phyloP scores from a whole-genome alignment of 2,329 filamentous ascomycete genomes.

The Drechslerella coelobrocha region DNA sequence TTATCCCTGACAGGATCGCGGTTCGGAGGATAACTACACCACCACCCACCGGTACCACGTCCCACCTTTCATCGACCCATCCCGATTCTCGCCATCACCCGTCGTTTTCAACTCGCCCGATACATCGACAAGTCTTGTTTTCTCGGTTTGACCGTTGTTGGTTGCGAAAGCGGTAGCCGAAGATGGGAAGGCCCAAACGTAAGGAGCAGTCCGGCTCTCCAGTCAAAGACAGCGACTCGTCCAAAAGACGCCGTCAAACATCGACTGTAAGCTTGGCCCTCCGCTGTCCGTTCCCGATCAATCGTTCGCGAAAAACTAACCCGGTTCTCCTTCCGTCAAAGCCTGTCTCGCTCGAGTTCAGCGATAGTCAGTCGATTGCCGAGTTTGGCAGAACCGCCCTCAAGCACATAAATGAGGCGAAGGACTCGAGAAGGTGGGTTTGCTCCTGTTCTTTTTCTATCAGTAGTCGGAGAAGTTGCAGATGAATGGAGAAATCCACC shows the following conservation, averaged over 20 bases:
- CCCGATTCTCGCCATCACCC: not conserved
- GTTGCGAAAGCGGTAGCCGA: conserved; percentile 27
- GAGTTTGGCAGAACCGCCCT: conserved; percentile 26
- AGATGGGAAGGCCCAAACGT: conserved; percentile 47
- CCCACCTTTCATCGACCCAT: conserved; percentile 9
- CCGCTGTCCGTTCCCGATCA: not conserved
- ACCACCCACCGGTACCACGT: conserved; percentile 6
- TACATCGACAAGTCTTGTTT: conserved; percentile 1
- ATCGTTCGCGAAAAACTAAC: conserved; percentile 11
- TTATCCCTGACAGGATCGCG: conserved; percentile 40
- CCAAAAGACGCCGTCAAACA: conserved; percentile 38
- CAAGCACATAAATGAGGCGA: conserved; percentile 28
- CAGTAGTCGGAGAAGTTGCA: not conserved
- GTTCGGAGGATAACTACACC: conserved; percentile 43
- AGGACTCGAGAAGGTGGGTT: conserved; percentile 40
- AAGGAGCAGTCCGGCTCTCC: conserved; percentile 48
- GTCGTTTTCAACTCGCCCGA: conserved; percentile 3
- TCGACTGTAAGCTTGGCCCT: conserved; percentile 24
- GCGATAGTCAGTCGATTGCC: conserved; percentile 28
- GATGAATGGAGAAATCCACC: conserved; percentile 12
- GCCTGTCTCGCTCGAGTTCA: conserved; percentile 38
- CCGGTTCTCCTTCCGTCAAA: conserved; percentile 12
- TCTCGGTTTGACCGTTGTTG: conserved; percentile 20
- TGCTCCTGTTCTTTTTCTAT: conserved; percentile 2
- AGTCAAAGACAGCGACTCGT: conserved; percentile 32